Evolutionary conservation across 1,284 basidiomycete species (phyloP).

Genomic region (Singerocomus inundabilis): DNA sequence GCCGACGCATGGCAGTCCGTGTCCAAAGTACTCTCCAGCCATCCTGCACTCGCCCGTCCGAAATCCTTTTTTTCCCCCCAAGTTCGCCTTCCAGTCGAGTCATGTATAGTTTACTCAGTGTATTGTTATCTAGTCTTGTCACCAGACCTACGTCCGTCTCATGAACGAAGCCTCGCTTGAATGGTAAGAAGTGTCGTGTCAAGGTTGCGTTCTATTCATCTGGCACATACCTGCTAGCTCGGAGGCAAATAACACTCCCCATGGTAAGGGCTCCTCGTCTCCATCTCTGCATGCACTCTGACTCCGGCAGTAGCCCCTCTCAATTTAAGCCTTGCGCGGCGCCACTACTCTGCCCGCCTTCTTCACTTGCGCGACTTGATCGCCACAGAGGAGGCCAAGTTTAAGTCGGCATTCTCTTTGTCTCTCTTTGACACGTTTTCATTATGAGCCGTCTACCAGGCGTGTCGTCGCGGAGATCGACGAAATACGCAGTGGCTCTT

Average conservation of each 20-base stretch:
- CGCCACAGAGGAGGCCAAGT: constrained; percentile 67
- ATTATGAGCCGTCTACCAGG: constrained; percentile 33
- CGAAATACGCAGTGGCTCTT: constrained; percentile 67
- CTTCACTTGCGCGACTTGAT: constrained; percentile 71
- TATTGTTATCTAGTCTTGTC: constrained; percentile 55
- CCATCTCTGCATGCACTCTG: not conserved
- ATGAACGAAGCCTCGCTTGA: constrained; percentile 69
- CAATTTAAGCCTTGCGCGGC: constrained; percentile 71
- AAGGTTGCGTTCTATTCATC: constrained; percentile 13
- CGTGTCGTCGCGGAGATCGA: constrained; percentile 66
- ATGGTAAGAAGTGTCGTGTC: constrained; percentile 46
- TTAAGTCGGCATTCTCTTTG: constrained; percentile 54
- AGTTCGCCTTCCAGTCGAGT: constrained; percentile 39
- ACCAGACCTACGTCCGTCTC: constrained; percentile 60
- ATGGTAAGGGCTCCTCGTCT: constrained; percentile 35
- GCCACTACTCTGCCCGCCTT: constrained; percentile 67
- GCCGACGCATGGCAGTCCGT: constrained; percentile 69
- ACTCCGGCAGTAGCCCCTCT: constrained; percentile 37
- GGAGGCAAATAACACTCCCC: constrained; percentile 40
- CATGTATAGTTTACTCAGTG: constrained; percentile 21
- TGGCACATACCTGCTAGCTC: constrained; percentile 31
- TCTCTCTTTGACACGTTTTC: not conserved
- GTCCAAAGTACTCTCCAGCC: constrained; percentile 62
- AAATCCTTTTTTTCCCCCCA: constrained; percentile 65
- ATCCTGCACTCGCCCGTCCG: constrained; percentile 64